Percentiles rank a stretch among this genome's conserved stretches.
phyloP scores from a whole-genome alignment of 2,329 filamentous ascomycete genomes.

The Fusarium dimerum region DNA sequence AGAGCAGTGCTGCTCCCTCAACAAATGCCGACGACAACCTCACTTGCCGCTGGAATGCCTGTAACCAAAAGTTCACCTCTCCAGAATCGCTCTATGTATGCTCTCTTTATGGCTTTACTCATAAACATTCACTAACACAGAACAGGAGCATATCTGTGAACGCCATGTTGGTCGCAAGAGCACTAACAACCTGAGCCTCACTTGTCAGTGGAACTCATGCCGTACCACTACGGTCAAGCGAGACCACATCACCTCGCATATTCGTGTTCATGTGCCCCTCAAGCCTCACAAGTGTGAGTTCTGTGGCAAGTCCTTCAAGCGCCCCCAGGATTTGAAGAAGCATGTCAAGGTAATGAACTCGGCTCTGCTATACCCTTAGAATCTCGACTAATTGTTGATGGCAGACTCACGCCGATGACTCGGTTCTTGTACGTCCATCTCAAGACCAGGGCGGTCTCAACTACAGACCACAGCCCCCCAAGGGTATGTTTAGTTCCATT shows the following conservation, averaged over 20 bases:
- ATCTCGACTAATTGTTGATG: slow-evolving; percentile 20
- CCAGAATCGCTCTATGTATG: slow-evolving; percentile 63
- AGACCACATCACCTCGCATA: slow-evolving; percentile 98
- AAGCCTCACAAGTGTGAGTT: slow-evolving; percentile 99
- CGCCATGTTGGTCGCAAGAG: slow-evolving; percentile 98
- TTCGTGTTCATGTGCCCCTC: slow-evolving; percentile 95
- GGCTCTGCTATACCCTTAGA: neutral
- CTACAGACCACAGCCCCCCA: slow-evolving; percentile 55
- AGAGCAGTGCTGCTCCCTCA: slow-evolving; percentile 43
- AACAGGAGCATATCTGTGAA: slow-evolving; percentile 94
- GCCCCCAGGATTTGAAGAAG: slow-evolving; percentile 98
- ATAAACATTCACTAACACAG: slow-evolving; percentile 5
- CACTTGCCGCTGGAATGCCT: slow-evolving; percentile 61
- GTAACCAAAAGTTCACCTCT: slow-evolving; percentile 58
- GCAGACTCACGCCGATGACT: slow-evolving; percentile 91
- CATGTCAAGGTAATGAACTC: slow-evolving; percentile 74
- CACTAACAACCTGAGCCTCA: slow-evolving; percentile 97
- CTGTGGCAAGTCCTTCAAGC: slow-evolving; percentile 98
- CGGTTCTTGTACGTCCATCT: slow-evolving; percentile 62
- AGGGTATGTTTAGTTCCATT: slow-evolving; percentile 46
- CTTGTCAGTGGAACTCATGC: slow-evolving; percentile 96
- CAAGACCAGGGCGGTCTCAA: slow-evolving; percentile 55
- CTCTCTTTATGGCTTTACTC: slow-evolving; percentile 9
- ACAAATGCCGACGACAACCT: slow-evolving; percentile 53
- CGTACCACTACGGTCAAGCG: slow-evolving; percentile 97